Evolutionary conservation across 805 yeast species (phyloP).

Genomic region (Candida ipomoeae): DNA sequence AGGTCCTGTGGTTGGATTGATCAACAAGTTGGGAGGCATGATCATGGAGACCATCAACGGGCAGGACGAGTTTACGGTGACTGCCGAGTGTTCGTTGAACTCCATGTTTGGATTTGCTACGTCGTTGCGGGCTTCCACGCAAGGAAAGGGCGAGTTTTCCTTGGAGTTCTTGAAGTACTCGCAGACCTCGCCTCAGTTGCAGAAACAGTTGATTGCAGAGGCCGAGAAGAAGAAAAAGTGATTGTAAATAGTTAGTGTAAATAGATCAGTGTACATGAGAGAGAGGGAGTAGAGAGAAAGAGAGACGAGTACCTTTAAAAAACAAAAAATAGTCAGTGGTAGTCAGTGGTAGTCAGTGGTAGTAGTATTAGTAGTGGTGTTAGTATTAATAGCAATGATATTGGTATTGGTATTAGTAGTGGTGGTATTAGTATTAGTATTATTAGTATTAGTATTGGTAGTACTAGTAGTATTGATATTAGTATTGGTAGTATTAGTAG

Average conservation of each 20-base stretch:
- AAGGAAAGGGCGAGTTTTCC: constrained; percentile 98
- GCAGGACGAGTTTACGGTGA: constrained; percentile 87
- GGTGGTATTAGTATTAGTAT: too few species aligned
- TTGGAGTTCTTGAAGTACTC: constrained; percentile 91
- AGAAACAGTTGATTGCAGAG: constrained; percentile 84
- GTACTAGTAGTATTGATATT: too few species aligned
- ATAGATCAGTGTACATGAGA: background rate
- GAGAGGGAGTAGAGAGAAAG: too few species aligned
- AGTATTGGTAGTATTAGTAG: too few species aligned
- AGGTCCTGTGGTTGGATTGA: constrained; percentile 83
- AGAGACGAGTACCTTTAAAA: too few species aligned
- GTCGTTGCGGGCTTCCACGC: constrained; percentile 90
- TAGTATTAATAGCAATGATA: too few species aligned
- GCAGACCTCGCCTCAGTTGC: constrained; percentile 87
- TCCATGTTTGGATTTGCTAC: constrained; percentile 96
- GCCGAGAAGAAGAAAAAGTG: constrained; percentile 38
- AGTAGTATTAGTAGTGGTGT: too few species aligned
- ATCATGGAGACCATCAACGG: constrained; percentile 93
- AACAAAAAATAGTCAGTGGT: too few species aligned
- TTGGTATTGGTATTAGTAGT: too few species aligned
- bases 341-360: too few species aligned
- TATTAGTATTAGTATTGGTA: too few species aligned
- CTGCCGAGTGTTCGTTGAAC: constrained; percentile 95
- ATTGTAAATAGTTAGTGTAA: background rate
- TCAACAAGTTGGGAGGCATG: constrained; percentile 89